Percentiles rank a stretch among this genome's conserved stretches.
phyloP scores from a whole-genome alignment of 371 early-diverging fungal genomes.

The Chytridium lagenaria region DNA sequence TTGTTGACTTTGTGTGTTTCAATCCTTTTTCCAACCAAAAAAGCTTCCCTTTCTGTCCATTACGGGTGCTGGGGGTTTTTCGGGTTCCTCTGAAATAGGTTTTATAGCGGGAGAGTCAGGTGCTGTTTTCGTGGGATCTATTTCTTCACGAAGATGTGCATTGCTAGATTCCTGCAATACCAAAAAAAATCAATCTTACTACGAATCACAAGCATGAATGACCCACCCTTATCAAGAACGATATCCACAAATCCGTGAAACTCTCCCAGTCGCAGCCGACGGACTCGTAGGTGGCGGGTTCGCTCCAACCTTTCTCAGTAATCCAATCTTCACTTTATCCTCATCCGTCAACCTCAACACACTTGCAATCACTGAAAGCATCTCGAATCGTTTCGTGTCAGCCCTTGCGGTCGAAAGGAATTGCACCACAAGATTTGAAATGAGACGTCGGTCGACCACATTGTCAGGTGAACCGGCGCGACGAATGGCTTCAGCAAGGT shows the following conservation, averaged over 20 bases:
- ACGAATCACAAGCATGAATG: not conserved
- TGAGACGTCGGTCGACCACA: slow-evolving; percentile 53
- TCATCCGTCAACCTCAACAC: slow-evolving; percentile 85
- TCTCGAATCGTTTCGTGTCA: slow-evolving; percentile 87
- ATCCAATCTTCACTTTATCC: slow-evolving; percentile 84
- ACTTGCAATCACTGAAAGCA: slow-evolving; percentile 84
- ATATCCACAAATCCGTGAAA: slow-evolving; percentile 89
- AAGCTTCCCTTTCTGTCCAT: not conserved
- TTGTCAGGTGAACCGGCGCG: slow-evolving; percentile 33
- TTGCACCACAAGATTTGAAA: slow-evolving; percentile 84
- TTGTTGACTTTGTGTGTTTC: too few relatives aligned
- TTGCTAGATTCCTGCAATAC: slow-evolving; percentile 16
- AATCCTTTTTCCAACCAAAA: slow-evolving; percentile 13
- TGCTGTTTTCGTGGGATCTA: not conserved
- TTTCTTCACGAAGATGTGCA: slow-evolving; percentile 1
- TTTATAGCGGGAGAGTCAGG: not conserved
- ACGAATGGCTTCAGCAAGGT: slow-evolving; percentile 41
- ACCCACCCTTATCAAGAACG: slow-evolving; percentile 63
- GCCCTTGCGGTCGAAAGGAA: slow-evolving; percentile 85
- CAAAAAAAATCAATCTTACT: not conserved
- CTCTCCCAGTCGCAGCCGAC: slow-evolving; percentile 53
- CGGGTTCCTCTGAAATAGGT: not conserved
- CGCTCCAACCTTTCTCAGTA: slow-evolving; percentile 67
- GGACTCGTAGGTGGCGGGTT: slow-evolving; percentile 30
- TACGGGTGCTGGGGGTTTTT: not conserved